Conservation (phyloP, 179 eudicot species). For the Camellia oleifera region DNA sequence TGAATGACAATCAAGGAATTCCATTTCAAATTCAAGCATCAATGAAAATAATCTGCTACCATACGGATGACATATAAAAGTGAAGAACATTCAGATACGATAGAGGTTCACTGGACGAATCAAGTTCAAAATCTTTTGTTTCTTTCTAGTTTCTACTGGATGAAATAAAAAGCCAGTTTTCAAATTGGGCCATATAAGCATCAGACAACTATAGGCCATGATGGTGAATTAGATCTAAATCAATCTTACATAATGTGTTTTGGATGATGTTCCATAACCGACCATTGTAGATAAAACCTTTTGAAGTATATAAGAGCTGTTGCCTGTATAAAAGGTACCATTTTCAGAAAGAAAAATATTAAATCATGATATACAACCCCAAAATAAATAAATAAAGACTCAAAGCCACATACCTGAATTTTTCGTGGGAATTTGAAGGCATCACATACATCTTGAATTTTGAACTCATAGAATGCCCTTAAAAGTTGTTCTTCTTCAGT, state of each 20-base stretch:
- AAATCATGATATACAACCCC: constrained; percentile 12
- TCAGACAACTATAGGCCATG: neutral
- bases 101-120: neutral
- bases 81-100: neutral
- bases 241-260: constrained; percentile 81
- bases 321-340: constrained; percentile 49
- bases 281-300: constrained; percentile 94
- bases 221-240: neutral
- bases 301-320: constrained; percentile 93
- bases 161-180: neutral
- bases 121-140: neutral
- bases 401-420: constrained; percentile 61
- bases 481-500: constrained; percentile 76
- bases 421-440: constrained; percentile 89
- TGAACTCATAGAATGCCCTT: constrained; percentile 78
- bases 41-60: neutral
- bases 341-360: constrained; percentile 12
- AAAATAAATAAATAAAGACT: neutral
- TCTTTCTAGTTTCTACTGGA: neutral
- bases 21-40: neutral
- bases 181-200: neutral
- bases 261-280: constrained; percentile 98
- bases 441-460: constrained; percentile 88
- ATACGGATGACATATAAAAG: neutral
- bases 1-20: neutral